These are phyloP conservation scores for Trichoderma brevicompactum DNA, from an alignment of 2,329 filamentous ascomycete species.

Conservation along the genomic window DNA sequence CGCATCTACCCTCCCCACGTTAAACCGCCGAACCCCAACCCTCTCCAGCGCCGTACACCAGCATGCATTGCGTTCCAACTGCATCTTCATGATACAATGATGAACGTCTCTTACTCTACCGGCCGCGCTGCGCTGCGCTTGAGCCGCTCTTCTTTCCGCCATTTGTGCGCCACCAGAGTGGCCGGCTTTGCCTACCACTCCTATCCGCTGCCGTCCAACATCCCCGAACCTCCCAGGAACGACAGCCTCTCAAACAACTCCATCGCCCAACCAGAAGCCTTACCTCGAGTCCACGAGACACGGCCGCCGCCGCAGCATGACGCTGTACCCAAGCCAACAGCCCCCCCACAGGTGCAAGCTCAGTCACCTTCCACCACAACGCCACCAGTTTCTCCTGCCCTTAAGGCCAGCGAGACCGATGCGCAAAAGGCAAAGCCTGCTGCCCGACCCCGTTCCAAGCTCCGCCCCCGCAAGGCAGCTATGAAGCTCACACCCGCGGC, in stretches of 20 bases:
- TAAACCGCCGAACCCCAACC: constrained; percentile 4
- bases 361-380: constrained; percentile 31
- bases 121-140: constrained; percentile 48
- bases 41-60: constrained; percentile 15
- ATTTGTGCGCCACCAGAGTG: constrained; percentile 46
- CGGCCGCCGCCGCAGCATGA: constrained; percentile 46
- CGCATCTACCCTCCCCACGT: constrained; percentile 24
- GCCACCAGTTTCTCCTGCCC: constrained; percentile 31
- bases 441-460: constrained; percentile 43
- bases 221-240: constrained; percentile 47
- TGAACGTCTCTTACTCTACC: constrained; percentile 51
- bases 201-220: constrained; percentile 53
- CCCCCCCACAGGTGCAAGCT: constrained; percentile 27
- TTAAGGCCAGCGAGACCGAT: constrained; percentile 60
- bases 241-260: constrained; percentile 53
- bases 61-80: constrained; percentile 15
- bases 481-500: constrained; percentile 84
- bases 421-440: constrained; percentile 66
- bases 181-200: constrained; percentile 53
- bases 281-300: constrained; percentile 59
- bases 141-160: constrained; percentile 47
- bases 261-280: constrained; percentile 49
- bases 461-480: constrained; percentile 79
- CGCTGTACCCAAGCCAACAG: constrained; percentile 32
- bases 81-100: constrained; percentile 40